phyloP scores from a whole-genome alignment of 495 filamentous ascomycete species.

The Daldinia childiae region DNA sequence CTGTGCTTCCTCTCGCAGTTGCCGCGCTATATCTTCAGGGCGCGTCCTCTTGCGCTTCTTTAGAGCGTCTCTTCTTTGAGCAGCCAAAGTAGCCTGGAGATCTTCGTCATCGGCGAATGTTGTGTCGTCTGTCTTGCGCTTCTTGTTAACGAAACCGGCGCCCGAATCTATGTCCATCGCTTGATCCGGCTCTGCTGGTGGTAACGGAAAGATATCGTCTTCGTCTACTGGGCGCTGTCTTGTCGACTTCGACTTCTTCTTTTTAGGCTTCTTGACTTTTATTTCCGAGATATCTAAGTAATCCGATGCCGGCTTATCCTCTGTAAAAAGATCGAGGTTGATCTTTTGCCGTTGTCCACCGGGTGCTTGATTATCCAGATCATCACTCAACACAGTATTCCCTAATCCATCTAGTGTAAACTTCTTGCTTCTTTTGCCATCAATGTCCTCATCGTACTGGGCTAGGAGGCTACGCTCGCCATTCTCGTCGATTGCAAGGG shows the following conservation, averaged over 20 bases:
- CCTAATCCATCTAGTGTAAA: slow-evolving; percentile 87
- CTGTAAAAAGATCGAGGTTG: slow-evolving; percentile 68
- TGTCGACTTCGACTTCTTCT: slow-evolving; percentile 84
- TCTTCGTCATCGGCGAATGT: slow-evolving; percentile 92
- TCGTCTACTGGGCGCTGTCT: slow-evolving; percentile 74
- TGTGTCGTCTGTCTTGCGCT: slow-evolving; percentile 70
- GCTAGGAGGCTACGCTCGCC: slow-evolving; percentile 73
- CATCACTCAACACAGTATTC: slow-evolving; percentile 69
- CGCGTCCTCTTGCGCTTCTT: slow-evolving; percentile 88
- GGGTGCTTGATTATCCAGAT: slow-evolving; percentile 64
- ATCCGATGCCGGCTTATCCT: slow-evolving; percentile 73
- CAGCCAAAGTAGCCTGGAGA: slow-evolving; percentile 83
- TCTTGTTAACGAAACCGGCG: slow-evolving; percentile 58
- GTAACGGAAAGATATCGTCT: slow-evolving; percentile 73
- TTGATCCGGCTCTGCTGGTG: slow-evolving; percentile 56
- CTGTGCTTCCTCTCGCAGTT: slow-evolving; percentile 80
- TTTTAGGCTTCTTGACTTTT: slow-evolving; percentile 93
- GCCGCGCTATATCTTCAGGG: slow-evolving; percentile 85
- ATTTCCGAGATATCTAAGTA: slow-evolving; percentile 86
- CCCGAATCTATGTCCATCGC: slow-evolving; percentile 82
- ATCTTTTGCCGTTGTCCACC: slow-evolving; percentile 74
- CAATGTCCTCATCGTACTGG: slow-evolving; percentile 95
- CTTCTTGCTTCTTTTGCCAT: slow-evolving; percentile 87
- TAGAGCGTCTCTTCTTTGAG: slow-evolving; percentile 79
- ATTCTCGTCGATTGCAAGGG: slow-evolving; percentile 74